Base-by-base conservation (phyloP, 129 eudicot species). In the Oenanthe sinensis region DNA sequence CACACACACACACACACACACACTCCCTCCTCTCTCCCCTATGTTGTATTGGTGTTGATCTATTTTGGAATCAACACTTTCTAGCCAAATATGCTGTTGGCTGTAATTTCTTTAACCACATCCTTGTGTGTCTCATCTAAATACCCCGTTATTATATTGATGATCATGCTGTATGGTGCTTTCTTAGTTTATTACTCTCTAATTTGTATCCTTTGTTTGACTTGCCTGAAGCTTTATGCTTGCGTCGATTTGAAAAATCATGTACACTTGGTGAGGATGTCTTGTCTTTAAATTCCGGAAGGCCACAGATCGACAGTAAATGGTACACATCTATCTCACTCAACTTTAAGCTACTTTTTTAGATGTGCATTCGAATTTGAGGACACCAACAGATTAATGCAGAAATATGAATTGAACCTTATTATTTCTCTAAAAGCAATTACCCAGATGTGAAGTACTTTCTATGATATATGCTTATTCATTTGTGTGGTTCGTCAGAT, bases 181-280 rank as follows among this genome's bases (percentile, higher is more conserved):
- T 39, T 72, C 39, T 42, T 28, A 15, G 1, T 80, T 52, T 62
- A 28, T 39, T 26, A 28, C 37, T 44, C 65, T 77, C 36, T 37
- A 75, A 10, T 79, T 68, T 78, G 70, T 58, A n/a, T 42, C 44
- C 67, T 43, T 45, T 62, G 62, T 76, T 26, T 79, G 15, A 72
- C 79, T n/a, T 83, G n/a, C 70, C 86, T 85, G 79, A 79, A 96
- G 99, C 92, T 78, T 89, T 96, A 89, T 96, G 96, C 84, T 84
- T 81, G 81, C 82, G 99, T 76, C 85, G 97, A 85, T 92, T 85
- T 85, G 93, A 92, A 82, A 85, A 82, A 80, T 91, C 96, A 73
- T 81, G 89, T 74, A 67, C 79, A 77, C 77, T 86, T 86, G 99
- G 99, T 74, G 97, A 96, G 85, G 90, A 86, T 60, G 87, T 89